Percentiles rank a stretch among this genome's conserved stretches.
phyloP scores from a whole-genome alignment of 345 rosid species.

The Aquilaria malaccensis region DNA sequence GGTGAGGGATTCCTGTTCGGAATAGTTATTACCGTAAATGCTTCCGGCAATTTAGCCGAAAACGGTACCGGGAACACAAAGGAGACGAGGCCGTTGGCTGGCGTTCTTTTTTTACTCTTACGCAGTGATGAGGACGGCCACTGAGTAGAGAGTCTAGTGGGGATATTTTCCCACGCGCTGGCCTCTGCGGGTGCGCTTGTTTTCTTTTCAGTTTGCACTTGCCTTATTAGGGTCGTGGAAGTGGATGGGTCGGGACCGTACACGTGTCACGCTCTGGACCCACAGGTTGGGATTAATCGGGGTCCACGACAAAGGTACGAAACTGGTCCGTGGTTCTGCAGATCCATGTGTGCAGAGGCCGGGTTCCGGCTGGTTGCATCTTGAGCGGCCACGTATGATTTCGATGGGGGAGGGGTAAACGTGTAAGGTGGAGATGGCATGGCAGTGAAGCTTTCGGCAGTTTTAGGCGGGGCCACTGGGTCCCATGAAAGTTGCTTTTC shows the following conservation, averaged over 20 bases:
- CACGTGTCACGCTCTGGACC: background rate
- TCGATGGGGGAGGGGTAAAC: background rate
- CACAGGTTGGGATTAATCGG: background rate
- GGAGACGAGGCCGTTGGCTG: too few relatives aligned
- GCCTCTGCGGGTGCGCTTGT: background rate
- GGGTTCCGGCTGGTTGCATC: too few relatives aligned
- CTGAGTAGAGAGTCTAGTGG: too few relatives aligned
- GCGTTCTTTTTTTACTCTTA: too few relatives aligned
- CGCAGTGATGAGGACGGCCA: background rate
- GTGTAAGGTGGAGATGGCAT: constrained; percentile 3
- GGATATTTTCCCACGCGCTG: background rate
- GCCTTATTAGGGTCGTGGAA: background rate
- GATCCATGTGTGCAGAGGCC: background rate
- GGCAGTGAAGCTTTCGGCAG: background rate
- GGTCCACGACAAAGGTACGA: background rate
- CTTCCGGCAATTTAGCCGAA: too few relatives aligned
- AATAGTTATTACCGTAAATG: too few relatives aligned
- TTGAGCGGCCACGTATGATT: too few relatives aligned
- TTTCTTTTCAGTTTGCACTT: background rate
- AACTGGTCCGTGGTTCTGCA: background rate
- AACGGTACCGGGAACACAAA: too few relatives aligned
- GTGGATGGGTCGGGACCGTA: background rate
- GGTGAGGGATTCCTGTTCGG: too few relatives aligned
- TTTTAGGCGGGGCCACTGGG: background rate
- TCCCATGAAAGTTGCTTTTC: background rate